Conservation (phyloP, 148 eudicot genomes). For the Cornus kousa region DNA sequence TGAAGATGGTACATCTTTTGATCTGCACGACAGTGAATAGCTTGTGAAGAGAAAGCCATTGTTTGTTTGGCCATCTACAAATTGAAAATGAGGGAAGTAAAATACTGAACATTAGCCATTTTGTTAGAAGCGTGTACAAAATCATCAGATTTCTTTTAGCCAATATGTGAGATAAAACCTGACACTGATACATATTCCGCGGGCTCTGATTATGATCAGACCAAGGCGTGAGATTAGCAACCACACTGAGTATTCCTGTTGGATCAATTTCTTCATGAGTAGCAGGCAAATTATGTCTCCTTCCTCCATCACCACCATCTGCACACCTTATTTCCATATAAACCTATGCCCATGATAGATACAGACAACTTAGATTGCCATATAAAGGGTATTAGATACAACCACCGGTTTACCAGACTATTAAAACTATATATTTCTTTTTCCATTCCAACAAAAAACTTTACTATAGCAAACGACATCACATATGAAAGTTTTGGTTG, state of each 20-base stretch:
- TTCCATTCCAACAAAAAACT: neutral
- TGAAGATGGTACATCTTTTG: conserved; percentile 96
- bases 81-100: conserved; percentile 14
- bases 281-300: conserved; percentile 57
- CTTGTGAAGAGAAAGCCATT: conserved; percentile 87
- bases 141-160: neutral
- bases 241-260: conserved; percentile 82
- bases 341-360: conserved; percentile 37
- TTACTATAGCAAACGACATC: too few species aligned
- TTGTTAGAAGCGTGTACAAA: neutral
- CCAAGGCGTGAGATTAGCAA: conserved; percentile 93
- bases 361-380: neutral
- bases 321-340: conserved; percentile 89
- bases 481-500: neutral
- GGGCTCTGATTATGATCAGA: conserved; percentile 99
- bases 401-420: neutral
- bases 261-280: conserved; percentile 97
- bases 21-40: conserved; percentile 72
- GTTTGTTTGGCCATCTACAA: conserved; percentile 96
- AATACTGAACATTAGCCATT: neutral
- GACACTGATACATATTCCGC: conserved; percentile 99
- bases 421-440: too few species aligned
- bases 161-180: conserved; percentile 44
- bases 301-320: conserved; percentile 95
- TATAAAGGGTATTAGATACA: neutral